A percentile compares a stretch with the other conserved stretches of the same genome.
These are phyloP conservation scores for Leccinum sublutescens DNA, from an alignment of 768 basidiomycete genomes.

Conservation along the genomic window DNA sequence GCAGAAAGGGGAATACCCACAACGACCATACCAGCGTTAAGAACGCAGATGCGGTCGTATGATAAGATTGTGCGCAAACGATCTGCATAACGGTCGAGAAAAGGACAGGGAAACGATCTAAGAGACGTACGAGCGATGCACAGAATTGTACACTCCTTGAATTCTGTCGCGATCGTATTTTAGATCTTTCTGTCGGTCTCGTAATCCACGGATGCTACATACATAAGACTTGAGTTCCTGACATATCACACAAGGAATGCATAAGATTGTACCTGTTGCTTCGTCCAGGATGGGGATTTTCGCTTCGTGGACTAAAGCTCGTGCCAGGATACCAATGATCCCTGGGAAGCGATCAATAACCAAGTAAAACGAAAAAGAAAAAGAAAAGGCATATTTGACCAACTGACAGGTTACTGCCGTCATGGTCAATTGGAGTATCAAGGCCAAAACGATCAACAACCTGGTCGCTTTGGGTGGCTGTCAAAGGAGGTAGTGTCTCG, in stretches of 20 bases:
- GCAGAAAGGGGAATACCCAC: slow-evolving; percentile 42
- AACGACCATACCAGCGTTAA: slow-evolving; percentile 76
- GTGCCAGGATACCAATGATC: slow-evolving; percentile 80
- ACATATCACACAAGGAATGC: not conserved
- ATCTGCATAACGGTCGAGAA: slow-evolving; percentile 42
- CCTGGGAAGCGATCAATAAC: slow-evolving; percentile 46
- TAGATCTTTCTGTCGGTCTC: slow-evolving; percentile 92
- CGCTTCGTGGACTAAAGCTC: slow-evolving; percentile 84
- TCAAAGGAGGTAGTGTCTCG: slow-evolving; percentile 33
- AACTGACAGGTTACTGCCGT: slow-evolving; percentile 81
- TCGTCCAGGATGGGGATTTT: slow-evolving; percentile 88
- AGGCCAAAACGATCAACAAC: slow-evolving; percentile 63
- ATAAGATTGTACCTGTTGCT: slow-evolving; percentile 58
- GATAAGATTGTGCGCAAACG: slow-evolving; percentile 83
- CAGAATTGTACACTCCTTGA: slow-evolving; percentile 78
- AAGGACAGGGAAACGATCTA: not conserved
- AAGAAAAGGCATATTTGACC: slow-evolving; percentile 34
- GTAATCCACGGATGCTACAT: slow-evolving; percentile 76
- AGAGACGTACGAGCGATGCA: slow-evolving; percentile 76
- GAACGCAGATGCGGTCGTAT: slow-evolving; percentile 87
- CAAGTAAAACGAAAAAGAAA: not conserved
- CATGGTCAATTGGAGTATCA: slow-evolving; percentile 82
- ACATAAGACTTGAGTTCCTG: not conserved
- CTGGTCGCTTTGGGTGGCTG: slow-evolving; percentile 38
- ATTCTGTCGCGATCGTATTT: slow-evolving; percentile 82